phyloP scores from a whole-genome alignment of 2,329 filamentous ascomycete genomes.

The Alternaria sp. region DNA sequence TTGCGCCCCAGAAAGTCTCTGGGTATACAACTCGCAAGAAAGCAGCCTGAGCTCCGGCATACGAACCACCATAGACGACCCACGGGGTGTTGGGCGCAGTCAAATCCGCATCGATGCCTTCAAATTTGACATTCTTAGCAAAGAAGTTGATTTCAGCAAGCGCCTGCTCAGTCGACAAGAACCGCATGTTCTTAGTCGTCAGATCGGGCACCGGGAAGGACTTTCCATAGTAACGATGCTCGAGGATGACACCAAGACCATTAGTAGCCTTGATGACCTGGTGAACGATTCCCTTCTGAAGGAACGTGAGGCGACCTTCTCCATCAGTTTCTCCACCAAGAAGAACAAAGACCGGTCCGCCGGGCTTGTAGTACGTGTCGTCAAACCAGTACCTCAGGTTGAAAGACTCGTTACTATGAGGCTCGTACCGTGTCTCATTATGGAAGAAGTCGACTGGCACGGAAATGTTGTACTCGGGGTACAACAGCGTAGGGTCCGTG shows the following conservation, averaged over 20 bases:
- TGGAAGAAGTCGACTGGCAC: constrained; percentile 82
- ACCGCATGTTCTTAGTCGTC: constrained; percentile 75
- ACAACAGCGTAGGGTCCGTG: constrained; percentile 50
- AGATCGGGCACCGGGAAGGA: constrained; percentile 76
- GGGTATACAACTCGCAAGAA: constrained; percentile 81
- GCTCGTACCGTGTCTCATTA: constrained; percentile 79
- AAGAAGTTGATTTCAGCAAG: constrained; percentile 85
- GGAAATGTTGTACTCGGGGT: constrained; percentile 62
- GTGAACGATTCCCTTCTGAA: constrained; percentile 80
- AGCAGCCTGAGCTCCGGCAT: constrained; percentile 81
- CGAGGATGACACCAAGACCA: constrained; percentile 81
- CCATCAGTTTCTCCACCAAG: constrained; percentile 75
- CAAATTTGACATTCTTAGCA: constrained; percentile 74
- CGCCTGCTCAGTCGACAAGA: constrained; percentile 84
- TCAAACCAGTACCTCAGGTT: constrained; percentile 86
- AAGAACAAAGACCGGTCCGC: constrained; percentile 83
- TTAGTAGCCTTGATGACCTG: constrained; percentile 71
- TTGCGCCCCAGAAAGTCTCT: constrained; percentile 79
- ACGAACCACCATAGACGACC: constrained; percentile 84
- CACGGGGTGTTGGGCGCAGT: constrained; percentile 73
- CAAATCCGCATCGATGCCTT: constrained; percentile 72
- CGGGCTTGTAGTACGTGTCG: constrained; percentile 74
- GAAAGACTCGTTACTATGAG: constrained; percentile 75
- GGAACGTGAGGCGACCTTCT: constrained; percentile 69
- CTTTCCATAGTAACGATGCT: constrained; percentile 87